These are phyloP conservation scores for Eremochloa ophiuroides DNA, from an alignment of 176 grass and related monocot species.

Conservation along the genomic window DNA sequence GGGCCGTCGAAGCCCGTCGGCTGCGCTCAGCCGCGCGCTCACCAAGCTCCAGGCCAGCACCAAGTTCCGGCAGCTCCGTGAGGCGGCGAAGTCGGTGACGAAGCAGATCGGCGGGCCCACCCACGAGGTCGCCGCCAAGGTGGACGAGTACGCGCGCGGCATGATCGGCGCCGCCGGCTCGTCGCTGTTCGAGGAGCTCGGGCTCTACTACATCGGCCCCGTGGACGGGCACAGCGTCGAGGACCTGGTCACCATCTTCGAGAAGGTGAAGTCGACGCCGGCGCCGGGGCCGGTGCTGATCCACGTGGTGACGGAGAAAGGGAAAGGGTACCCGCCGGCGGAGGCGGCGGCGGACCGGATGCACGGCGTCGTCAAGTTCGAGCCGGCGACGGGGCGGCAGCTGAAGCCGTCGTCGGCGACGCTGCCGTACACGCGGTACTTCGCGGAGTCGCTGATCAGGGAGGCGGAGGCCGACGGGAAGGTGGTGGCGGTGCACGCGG, in stretches of 20 bases:
- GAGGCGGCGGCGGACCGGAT: constrained; percentile 84
- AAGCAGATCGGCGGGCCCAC: constrained; percentile 77
- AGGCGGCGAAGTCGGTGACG: constrained; percentile 73
- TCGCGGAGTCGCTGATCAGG: constrained; percentile 70
- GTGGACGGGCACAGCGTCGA: constrained; percentile 85
- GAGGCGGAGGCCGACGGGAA: constrained; percentile 65
- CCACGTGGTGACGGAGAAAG: constrained; percentile 91
- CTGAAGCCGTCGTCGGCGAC: constrained; percentile 44
- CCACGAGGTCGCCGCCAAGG: constrained; percentile 72
- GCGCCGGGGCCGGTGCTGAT: constrained; percentile 79
- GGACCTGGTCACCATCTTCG: constrained; percentile 72
- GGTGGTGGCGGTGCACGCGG: constrained; percentile 93
- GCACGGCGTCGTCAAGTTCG: constrained; percentile 94
- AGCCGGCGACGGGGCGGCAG: constrained; percentile 69
- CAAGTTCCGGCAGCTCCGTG: constrained; percentile 70
- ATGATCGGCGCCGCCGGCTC: constrained; percentile 59
- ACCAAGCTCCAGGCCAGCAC: constrained; percentile 90
- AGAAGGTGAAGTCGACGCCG: constrained; percentile 83
- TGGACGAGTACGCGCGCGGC: constrained; percentile 86
- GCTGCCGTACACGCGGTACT: constrained; percentile 83
- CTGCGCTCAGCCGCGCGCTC: constrained; percentile 79
- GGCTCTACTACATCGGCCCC: constrained; percentile 94
- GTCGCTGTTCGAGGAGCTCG: constrained; percentile 91
- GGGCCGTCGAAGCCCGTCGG: constrained; percentile 77
- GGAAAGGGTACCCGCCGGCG: constrained; percentile 83